A percentile compares a stretch with the other conserved stretches of the same genome.
Evolutionary conservation across 116 monocot species (phyloP).

Genomic region (Papilionanthe hybrid): DNA sequence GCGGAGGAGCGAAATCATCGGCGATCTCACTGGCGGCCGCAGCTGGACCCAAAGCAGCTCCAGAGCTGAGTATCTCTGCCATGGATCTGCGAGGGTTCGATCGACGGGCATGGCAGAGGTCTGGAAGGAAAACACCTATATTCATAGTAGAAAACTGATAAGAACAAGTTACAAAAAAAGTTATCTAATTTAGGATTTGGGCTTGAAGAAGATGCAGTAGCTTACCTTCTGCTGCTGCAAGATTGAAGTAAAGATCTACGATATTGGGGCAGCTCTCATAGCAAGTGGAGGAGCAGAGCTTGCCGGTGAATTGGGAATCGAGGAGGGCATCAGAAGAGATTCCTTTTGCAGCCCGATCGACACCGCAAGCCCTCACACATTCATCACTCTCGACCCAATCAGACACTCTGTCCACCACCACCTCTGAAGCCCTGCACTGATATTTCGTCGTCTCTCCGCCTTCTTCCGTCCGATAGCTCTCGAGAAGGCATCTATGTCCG

Average conservation of each 20-base stretch:
- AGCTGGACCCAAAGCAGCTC: background rate
- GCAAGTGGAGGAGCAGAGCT: slow-evolving; percentile 19
- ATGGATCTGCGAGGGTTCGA: slow-evolving; percentile 6
- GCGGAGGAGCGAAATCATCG: background rate
- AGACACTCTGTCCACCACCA: slow-evolving; percentile 9
- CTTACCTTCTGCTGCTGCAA: slow-evolving; percentile 18
- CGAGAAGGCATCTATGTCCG: slow-evolving; percentile 38
- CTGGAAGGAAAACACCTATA: slow-evolving; percentile 44
- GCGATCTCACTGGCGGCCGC: background rate
- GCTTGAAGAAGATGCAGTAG: background rate
- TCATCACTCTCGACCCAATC: slow-evolving; percentile 9
- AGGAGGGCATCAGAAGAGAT: slow-evolving; percentile 19
- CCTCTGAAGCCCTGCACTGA: slow-evolving; percentile 25
- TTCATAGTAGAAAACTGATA: background rate
- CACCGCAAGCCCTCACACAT: slow-evolving; percentile 15
- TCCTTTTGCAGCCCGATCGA: slow-evolving; percentile 7
- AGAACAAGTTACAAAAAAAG: background rate
- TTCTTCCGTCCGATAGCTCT: slow-evolving; percentile 17
- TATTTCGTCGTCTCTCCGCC: background rate
- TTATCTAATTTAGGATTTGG: background rate
- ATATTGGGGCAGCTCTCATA: slow-evolving; percentile 10
- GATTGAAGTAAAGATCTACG: slow-evolving; percentile 17
- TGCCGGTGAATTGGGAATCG: background rate
- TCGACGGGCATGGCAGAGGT: slow-evolving; percentile 31
- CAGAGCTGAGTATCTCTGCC: slow-evolving; percentile 3